Percentiles rank a stretch among this genome's conserved stretches.
phyloP scores from a whole-genome alignment of 192 early-diverging fungal species.

The Radiomyces spectabilis region DNA sequence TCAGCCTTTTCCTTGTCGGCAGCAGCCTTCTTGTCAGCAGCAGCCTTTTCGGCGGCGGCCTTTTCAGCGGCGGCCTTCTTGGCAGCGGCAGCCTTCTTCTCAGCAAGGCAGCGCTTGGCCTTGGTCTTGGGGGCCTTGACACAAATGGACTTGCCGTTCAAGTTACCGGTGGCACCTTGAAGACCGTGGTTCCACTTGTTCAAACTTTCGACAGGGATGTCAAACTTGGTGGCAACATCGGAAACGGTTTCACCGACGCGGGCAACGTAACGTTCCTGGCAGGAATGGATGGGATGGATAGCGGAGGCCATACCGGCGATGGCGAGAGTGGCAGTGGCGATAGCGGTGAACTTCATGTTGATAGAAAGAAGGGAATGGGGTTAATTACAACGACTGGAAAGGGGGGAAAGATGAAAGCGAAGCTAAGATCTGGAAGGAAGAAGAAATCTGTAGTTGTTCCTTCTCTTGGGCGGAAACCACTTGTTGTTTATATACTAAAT shows the following conservation, averaged over 20 bases:
- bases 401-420: too few species aligned
- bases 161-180: neutral
- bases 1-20: too few species aligned
- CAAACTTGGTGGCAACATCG: neutral
- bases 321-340: conserved; percentile 16
- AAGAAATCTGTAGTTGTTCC: too few species aligned
- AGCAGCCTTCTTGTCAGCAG: too few species aligned
- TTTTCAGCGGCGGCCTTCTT: neutral
- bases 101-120: too few species aligned
- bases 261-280: conserved; percentile 5
- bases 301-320: conserved; percentile 7
- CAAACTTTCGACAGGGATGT: neutral
- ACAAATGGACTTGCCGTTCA: too few species aligned
- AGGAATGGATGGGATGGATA: neutral
- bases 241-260: neutral
- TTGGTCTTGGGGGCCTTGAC: conserved; percentile 5
- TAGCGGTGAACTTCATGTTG: conserved; percentile 26
- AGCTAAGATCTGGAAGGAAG: too few species aligned
- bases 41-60: neutral
- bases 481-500: too few species aligned
- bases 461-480: too few species aligned
- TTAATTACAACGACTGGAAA: conserved; percentile 4
- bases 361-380: too few species aligned
- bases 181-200: neutral
- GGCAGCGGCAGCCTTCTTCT: conserved; percentile 7